Evolutionary conservation across 305 asterid genomes (phyloP), one percentile per base, ranked within the genome.

Genomic region (Galium porrigens): DNA sequence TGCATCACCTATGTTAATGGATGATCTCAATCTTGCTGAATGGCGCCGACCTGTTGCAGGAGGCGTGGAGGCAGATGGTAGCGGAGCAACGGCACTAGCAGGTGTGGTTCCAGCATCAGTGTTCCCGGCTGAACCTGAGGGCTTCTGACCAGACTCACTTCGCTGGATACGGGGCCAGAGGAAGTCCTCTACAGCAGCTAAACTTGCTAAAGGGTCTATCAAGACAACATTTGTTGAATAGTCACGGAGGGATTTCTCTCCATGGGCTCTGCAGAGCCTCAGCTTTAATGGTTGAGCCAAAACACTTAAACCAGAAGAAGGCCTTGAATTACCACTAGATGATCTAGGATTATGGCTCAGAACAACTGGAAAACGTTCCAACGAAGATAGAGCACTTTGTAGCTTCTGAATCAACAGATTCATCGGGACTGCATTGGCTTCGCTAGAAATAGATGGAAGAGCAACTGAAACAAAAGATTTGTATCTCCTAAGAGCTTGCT

Each of bases 121-220:
- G 70, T 77, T 81, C 70, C 88, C 95, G 34, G 80, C 82, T 52
- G 90, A 76, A 49, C 68, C 79, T 4, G 87, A 67, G 37, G 89
- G 81, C 77, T 87, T 83, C 74, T 80, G 95, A 80, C 84, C 81
- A 34, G 95, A 79, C 71, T 86, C 95, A 63, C 85, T 84, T 69
- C 94, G 78, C 69, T 86, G 97, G 74, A 94, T 82, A 71, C 97
- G 84, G 14, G 95, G 95, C 97, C 96, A 94, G 44, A 90, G 84
- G 73, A 94, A 94, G 69, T 90, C 97, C 70, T 90, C 99, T 59
- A 94, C 92, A 73, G 96, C 92, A 52, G 95, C 96, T 73, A 94
- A 81, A 82, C 95, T 94, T 55, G 97, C 97, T 67, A 94, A 71
- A 18, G 99, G 97, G 78, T 94, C 97, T 63, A 94, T 88, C 65